Conservation (phyloP, 306 rosid species). For the Pyrus pyrifolia region DNA sequence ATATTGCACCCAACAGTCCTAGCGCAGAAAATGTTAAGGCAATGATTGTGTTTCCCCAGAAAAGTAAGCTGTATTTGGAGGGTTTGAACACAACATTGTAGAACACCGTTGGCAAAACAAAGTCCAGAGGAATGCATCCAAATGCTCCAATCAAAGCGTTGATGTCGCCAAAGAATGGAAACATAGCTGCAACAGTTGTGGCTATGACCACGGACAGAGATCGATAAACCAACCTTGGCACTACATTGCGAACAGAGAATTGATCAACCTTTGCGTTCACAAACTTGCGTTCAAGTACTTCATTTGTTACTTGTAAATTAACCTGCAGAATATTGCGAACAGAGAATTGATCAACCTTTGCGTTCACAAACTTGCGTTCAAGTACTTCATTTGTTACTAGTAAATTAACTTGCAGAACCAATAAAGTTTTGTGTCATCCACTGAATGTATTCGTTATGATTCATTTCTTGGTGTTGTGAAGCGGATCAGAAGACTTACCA, state of each 20-base stretch:
- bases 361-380: constrained; percentile 48
- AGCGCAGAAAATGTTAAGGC: no score
- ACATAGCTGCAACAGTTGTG: constrained; percentile 64
- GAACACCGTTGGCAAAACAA: constrained; percentile 73
- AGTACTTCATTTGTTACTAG: constrained; percentile 71
- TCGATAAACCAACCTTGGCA: constrained; percentile 55
- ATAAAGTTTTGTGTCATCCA: no score
- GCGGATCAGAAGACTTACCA: no score
- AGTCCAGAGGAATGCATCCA: constrained; percentile 74
- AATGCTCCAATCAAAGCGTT: constrained; percentile 76
- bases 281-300: constrained; percentile 49
- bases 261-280: constrained; percentile 54
- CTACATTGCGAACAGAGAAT: constrained; percentile 49
- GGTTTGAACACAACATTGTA: constrained; percentile 73
- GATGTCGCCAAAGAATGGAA: constrained; percentile 81
- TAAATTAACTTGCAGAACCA: constrained; percentile 46
- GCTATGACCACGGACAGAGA: constrained; percentile 59
- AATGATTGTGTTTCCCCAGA: constrained; percentile 46
- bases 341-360: constrained; percentile 52
- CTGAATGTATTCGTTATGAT: no score
- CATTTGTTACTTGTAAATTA: constrained; percentile 74
- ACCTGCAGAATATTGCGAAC: constrained; percentile 44
- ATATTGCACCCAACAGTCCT: no score
- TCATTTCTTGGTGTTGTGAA: no score
- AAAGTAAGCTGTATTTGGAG: constrained; percentile 37